Evolutionary conservation across 352 stramenopile species (phyloP), one percentile per base, ranked within the genome.

Genomic region (Phytophthora macrochlamydospora): DNA sequence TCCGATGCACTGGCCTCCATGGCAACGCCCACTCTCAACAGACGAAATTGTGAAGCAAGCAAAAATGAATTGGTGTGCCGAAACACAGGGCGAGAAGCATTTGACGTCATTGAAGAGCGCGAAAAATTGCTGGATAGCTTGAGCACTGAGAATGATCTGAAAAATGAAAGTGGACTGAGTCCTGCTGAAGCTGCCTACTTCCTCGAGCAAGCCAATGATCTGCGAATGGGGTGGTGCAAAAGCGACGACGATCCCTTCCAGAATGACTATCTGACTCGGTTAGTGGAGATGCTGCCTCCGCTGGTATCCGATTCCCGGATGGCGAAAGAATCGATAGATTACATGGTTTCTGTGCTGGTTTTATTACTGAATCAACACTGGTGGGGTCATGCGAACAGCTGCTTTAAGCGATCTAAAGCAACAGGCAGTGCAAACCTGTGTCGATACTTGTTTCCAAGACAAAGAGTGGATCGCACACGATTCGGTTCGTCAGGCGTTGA

Each of bases 221-320:
- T 49, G 11, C 14, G 14, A 49, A 49, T 49, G 43, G 43, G 43
- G 43, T 49, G 18, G 7, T 49, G 43, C 43, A 49, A 49, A n/a
- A 49, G 43, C 38, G 38, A 72, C 44, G 67, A 60, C 24, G 57
- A 69, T 38, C 70, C 67, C 12, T 75, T 75, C 52, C 14, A 68
- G 6, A 42, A 65, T 32, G 68, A 74, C 53, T 77, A 44, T 24
- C 43, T 49, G 43, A 49, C 43, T 1, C 14, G 43, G 9, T 49
- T 31, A 24, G 28, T 49, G 8, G 43, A 49, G 14, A 49, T 49
- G 43, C 9, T 24, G 11, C 43, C 43, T 14, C 43, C 43, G 1
- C 28, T 9, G 73, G 62, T 42, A 18, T 66, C 30, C 54, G 59
- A 50, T 79, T 64, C 52, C 56, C 52, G 42, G 56, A 59, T 45